These are phyloP conservation scores for Heterobasidion parviporum DNA, from an alignment of 1,284 basidiomycete species.

Conservation along the genomic window DNA sequence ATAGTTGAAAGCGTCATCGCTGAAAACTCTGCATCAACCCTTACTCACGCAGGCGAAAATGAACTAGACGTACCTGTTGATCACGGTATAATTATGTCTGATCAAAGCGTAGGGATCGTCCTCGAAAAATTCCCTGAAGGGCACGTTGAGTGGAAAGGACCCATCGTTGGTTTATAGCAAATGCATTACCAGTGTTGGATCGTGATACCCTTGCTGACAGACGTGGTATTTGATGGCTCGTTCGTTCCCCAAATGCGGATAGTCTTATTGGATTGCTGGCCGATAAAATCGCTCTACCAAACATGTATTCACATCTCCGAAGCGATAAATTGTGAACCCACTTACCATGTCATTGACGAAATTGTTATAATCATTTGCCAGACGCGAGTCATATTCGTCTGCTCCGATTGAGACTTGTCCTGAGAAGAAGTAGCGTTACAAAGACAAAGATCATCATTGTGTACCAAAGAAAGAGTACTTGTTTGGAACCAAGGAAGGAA, in stretches of 20 bases:
- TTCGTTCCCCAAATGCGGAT: slow-evolving; percentile 26
- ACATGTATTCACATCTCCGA: background rate
- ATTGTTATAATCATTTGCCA: slow-evolving; percentile 24
- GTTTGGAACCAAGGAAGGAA: slow-evolving; percentile 26
- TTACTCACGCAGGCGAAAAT: background rate
- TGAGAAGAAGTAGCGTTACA: background rate
- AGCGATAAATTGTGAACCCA: background rate
- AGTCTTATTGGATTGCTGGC: slow-evolving; percentile 15
- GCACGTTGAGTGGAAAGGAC: background rate
- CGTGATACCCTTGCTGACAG: slow-evolving; percentile 22
- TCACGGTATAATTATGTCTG: slow-evolving; percentile 19
- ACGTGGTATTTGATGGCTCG: slow-evolving; percentile 21
- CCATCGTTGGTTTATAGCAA: background rate
- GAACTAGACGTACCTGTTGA: slow-evolving; percentile 16
- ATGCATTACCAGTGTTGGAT: slow-evolving; percentile 27
- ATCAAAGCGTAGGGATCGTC: slow-evolving; percentile 22
- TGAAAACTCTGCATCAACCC: slow-evolving; percentile 8
- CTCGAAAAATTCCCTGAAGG: slow-evolving; percentile 23
- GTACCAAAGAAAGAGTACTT: slow-evolving; percentile 7
- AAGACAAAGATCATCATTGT: background rate
- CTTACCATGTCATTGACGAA: slow-evolving; percentile 25
- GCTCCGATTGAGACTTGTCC: slow-evolving; percentile 23
- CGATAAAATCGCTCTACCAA: slow-evolving; percentile 15
- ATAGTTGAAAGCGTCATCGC: slow-evolving; percentile 24
- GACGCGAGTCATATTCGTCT: slow-evolving; percentile 23